A percentile compares a stretch with the other conserved stretches of the same genome.
Evolutionary conservation across 345 rosid genomes (phyloP).

Genomic region (Salix suchowensis): DNA sequence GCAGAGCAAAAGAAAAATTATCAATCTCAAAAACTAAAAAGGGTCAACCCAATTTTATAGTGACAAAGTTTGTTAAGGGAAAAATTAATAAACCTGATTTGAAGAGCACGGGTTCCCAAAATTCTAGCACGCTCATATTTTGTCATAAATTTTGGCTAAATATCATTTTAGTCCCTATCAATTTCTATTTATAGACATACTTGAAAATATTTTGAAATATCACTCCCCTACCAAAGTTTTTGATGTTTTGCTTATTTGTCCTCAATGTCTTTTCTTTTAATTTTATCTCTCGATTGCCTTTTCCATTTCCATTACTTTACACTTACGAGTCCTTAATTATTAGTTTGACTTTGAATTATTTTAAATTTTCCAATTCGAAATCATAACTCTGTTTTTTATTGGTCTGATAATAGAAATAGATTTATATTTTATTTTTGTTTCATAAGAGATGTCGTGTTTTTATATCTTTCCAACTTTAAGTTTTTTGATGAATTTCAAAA

Average conservation of each 20-base stretch:
- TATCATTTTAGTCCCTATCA: neutral
- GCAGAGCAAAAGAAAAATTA: constrained; percentile 21
- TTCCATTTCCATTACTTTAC: neutral
- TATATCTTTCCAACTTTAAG: no score
- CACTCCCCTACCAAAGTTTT: neutral
- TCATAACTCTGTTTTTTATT: no score
- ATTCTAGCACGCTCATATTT: constrained; percentile 85
- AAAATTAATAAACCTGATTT: constrained; percentile 51
- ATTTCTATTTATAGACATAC: neutral
- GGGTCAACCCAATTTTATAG: neutral
- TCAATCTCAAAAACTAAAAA: neutral
- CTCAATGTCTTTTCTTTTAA: no score
- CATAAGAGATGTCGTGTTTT: no score
- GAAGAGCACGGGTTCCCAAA: constrained; percentile 77
- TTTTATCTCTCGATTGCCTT: neutral
- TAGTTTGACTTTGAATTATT: neutral
- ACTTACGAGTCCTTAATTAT: neutral
- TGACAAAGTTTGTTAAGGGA: neutral
- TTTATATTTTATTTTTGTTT: no score
- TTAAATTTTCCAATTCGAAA: no score
- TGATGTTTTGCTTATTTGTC: no score
- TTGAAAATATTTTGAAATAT: neutral
- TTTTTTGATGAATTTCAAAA: no score
- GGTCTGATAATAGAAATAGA: no score
- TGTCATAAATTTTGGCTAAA: constrained; percentile 56